Conservation (phyloP, 2,329 filamentous ascomycete genomes). For the Cercospora sp. region DNA sequence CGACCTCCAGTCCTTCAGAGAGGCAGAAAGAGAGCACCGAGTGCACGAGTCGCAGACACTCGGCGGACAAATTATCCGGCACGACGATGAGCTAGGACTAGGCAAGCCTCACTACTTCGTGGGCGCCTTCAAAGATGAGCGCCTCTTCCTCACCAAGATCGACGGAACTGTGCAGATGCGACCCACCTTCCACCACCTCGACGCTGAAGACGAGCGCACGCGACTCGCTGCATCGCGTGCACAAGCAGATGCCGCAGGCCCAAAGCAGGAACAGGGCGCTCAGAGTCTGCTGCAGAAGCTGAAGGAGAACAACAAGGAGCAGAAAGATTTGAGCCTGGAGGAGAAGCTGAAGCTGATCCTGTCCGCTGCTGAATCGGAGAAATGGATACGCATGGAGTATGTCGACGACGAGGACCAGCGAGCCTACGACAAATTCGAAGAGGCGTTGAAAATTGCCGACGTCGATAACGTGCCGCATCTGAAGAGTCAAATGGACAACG, state of each 20-base stretch:
- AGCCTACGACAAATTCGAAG: slow-evolving; percentile 74
- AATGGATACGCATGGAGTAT: slow-evolving; percentile 78
- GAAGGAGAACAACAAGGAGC: slow-evolving; percentile 2
- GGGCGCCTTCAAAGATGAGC: slow-evolving; percentile 82
- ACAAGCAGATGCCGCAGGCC: slow-evolving; percentile 47
- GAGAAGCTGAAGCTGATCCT: slow-evolving; percentile 68
- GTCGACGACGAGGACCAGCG: slow-evolving; percentile 75
- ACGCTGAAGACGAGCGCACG: slow-evolving; percentile 75
- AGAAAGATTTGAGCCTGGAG: slow-evolving; percentile 43
- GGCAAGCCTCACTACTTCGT: slow-evolving; percentile 81
- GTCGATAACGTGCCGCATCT: slow-evolving; percentile 50
- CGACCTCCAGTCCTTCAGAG: slow-evolving; percentile 59
- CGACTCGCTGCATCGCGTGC: slow-evolving; percentile 47
- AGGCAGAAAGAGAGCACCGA: slow-evolving; percentile 67
- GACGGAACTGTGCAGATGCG: slow-evolving; percentile 83
- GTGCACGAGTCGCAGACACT: slow-evolving; percentile 80
- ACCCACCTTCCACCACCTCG: slow-evolving; percentile 89
- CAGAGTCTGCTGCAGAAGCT: slow-evolving; percentile 6
- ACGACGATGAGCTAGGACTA: slow-evolving; percentile 64
- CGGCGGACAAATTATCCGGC: slow-evolving; percentile 71
- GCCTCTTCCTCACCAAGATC: slow-evolving; percentile 82
- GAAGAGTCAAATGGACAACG: slow-evolving; percentile 56
- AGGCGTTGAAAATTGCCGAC: slow-evolving; percentile 64
- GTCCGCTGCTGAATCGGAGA: slow-evolving; percentile 74
- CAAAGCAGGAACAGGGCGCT: slow-evolving; percentile 37